Conservation (phyloP, 2,329 filamentous ascomycete species). For the Scopulariopsis brevicaulis region DNA sequence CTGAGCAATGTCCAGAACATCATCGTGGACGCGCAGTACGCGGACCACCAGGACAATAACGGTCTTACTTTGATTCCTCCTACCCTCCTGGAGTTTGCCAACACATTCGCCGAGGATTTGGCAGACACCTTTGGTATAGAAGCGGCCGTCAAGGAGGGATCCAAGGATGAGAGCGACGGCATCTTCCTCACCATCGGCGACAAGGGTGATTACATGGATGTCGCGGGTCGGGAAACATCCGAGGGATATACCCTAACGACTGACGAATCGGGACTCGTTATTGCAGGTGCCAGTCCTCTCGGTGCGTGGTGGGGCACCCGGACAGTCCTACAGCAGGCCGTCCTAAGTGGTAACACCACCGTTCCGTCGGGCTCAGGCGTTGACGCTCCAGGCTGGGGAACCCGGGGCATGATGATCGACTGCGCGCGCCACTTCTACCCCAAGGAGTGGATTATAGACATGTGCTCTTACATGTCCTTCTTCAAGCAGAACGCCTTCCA, state of each 20-base stretch:
- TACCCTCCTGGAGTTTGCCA: constrained; percentile 32
- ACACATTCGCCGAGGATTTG: constrained; percentile 28
- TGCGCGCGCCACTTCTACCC: constrained; percentile 45
- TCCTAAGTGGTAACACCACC: constrained; percentile 21
- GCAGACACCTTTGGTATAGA: constrained; percentile 15
- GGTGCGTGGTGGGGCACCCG: constrained; percentile 49
- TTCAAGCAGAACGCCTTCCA: constrained; percentile 51
- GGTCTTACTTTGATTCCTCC: constrained; percentile 41
- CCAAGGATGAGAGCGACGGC: constrained; percentile 5
- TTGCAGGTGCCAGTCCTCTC: constrained; percentile 39
- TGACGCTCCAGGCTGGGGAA: constrained; percentile 39
- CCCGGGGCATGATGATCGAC: constrained; percentile 39
- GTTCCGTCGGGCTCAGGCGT: constrained; percentile 28
- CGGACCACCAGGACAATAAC: constrained; percentile 24
- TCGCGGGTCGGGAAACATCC: constrained; percentile 29
- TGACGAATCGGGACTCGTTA: constrained; percentile 24
- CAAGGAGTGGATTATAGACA: constrained; percentile 38
- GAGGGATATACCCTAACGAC: constrained; percentile 37
- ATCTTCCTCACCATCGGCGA: constrained; percentile 37
- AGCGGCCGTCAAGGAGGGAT: constrained; percentile 14
- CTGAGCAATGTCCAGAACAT: constrained; percentile 17
- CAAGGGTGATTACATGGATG: constrained; percentile 26
- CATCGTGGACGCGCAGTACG: constrained; percentile 29
- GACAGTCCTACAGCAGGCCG: constrained; percentile 38
- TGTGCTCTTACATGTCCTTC: constrained; percentile 48